These are phyloP conservation scores for Chamaecyparis obtusa DNA, from an alignment of 75 land plant species.

Conservation along the genomic window DNA sequence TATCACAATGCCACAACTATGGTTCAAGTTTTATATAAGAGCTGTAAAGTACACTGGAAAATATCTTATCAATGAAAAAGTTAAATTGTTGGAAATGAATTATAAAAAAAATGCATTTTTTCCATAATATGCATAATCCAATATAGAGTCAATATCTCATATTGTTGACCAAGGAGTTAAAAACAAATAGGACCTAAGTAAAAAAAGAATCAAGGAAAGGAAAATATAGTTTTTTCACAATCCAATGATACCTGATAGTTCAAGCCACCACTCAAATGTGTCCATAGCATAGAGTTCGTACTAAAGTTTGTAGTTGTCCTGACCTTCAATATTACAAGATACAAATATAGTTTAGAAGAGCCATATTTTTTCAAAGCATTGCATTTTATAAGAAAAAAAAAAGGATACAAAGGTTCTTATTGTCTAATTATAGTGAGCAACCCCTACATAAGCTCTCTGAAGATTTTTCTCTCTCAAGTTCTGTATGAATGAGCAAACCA, in stretches of 20 bases:
- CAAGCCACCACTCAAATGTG: slow-evolving; percentile 27
- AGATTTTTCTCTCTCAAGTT: neutral
- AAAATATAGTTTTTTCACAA: neutral
- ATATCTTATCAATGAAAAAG: neutral
- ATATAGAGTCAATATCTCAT: neutral
- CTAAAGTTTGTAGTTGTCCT: slow-evolving; percentile 21
- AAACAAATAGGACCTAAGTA: neutral
- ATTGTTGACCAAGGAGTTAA: neutral
- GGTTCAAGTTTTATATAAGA: no score
- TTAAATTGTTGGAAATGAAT: neutral
- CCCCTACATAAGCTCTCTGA: neutral
- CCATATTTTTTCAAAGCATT: neutral
- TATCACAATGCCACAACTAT: no score
- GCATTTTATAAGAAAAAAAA: neutral
- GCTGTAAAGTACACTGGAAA: neutral
- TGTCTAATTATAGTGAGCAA: neutral
- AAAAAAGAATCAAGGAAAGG: neutral
- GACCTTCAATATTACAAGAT: slow-evolving; percentile 9
- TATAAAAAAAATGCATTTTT: neutral
- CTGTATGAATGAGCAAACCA: neutral
- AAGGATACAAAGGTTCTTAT: neutral
- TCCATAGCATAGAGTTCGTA: slow-evolving; percentile 23
- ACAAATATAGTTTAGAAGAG: neutral
- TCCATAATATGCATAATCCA: neutral
- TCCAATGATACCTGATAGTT: slow-evolving; percentile 18